Evolutionary conservation across 352 stramenopile species (phyloP), one percentile per base, ranked within the genome.

Genomic region (Globisporangium alternatum): DNA sequence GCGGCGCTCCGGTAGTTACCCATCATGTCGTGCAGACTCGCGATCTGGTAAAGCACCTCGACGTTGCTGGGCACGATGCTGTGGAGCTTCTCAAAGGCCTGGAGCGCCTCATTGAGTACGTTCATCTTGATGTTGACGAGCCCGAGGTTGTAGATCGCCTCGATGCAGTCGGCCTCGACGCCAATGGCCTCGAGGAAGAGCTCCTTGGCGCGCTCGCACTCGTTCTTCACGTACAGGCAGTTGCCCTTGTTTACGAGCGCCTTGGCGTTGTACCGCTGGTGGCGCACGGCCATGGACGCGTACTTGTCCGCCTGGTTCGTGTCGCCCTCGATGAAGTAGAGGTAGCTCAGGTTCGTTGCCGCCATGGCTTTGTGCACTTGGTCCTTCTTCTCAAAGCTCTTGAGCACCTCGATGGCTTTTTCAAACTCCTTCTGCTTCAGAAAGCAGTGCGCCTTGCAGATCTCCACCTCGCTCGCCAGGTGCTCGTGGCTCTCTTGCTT

Each of bases 171-270:
- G 12, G 91, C 91, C 80, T 99, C 92, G 22, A 99, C 92, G 28
- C 86, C 86, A 17, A 95, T 95, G 8, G 95, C 96, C 69, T 99
- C 97, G 15, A 99, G 80, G 62, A 98, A 99, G 13, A 98, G 70
- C 68, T 98, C 90, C 62, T 98, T 98, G 12, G 97, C 96, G 22
- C 86, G 80, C 62, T 93, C 86, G 63, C 92, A 97, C 62, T 99
- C 93, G 56, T 95, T 91, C 66, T 94, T 89, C 9, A 97, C 79
- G 71, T 97, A 98, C 19, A 98, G 74, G 64, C 96, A 98, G 72
- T 99, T 99, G 44, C 91, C 97, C 67, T 98, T 98, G 80, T 99
- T 99, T 17, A 99, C 97, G 10, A 99, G 82, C 33, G 96, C 97
- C 62, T 98, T 98, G 45, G 95, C 92, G 70, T 98, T 99, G 79